Percentiles rank a stretch among this genome's conserved stretches.
phyloP scores from a whole-genome alignment of 352 stramenopile species.

The Globisporangium barbulae region DNA sequence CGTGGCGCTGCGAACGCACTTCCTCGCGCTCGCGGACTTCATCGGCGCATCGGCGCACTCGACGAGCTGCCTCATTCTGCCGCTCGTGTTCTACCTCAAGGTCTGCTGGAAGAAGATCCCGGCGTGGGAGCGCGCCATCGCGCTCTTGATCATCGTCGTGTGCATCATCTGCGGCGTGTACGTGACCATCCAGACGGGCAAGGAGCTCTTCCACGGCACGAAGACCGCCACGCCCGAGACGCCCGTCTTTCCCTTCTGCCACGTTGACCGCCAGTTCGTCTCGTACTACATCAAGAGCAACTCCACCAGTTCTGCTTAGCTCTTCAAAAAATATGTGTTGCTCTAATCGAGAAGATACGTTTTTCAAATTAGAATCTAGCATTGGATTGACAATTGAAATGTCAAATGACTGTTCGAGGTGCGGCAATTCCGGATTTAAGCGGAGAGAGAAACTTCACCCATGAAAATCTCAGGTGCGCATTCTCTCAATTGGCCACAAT shows the following conservation, averaged over 20 bases:
- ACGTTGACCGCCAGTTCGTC: slow-evolving; percentile 14
- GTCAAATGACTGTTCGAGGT: too few relatives aligned
- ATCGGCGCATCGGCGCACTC: slow-evolving; percentile 26
- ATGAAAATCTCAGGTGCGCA: not conserved
- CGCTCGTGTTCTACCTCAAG: slow-evolving; percentile 35
- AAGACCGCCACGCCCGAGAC: slow-evolving; percentile 11
- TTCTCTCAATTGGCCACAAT: not conserved
- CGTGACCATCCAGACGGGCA: slow-evolving; percentile 20
- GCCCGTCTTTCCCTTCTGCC: slow-evolving; percentile 20
- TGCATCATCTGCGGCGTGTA: slow-evolving; percentile 25
- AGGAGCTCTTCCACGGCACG: slow-evolving; percentile 16
- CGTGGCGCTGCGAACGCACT: slow-evolving; percentile 18
- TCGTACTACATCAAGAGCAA: slow-evolving; percentile 19
- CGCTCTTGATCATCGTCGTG: slow-evolving; percentile 22
- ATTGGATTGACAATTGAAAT: too few relatives aligned
- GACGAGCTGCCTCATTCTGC: slow-evolving; percentile 30
- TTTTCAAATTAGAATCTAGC: too few relatives aligned
- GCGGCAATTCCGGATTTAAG: not conserved
- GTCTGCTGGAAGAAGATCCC: slow-evolving; percentile 22
- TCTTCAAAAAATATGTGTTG: not conserved
- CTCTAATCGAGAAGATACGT: too few relatives aligned
- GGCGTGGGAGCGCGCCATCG: slow-evolving; percentile 18
- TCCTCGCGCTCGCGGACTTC: slow-evolving; percentile 27
- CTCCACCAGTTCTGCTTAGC: not conserved
- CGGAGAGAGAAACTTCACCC: not conserved